Evolutionary conservation across 306 rosid species (phyloP).

Genomic region (Fagus sylvatica): DNA sequence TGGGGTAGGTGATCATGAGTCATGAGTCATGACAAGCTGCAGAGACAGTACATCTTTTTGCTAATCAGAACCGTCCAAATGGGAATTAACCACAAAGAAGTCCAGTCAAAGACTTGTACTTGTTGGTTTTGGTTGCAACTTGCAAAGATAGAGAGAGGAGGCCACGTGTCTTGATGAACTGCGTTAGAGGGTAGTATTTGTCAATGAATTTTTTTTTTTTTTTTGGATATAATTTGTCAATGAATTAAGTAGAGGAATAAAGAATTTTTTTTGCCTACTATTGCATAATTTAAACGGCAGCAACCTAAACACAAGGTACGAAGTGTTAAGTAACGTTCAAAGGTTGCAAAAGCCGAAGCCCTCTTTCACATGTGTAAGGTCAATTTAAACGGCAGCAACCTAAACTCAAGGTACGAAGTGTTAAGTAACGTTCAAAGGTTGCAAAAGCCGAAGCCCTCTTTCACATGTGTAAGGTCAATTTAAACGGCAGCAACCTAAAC

Average conservation of each 20-base stretch:
- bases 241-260: neutral
- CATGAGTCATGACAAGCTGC: neutral
- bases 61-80: slow-evolving; percentile 34
- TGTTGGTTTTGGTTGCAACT: slow-evolving; percentile 10
- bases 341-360: neutral
- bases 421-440: neutral
- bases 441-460: neutral
- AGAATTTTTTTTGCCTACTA: no score
- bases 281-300: neutral
- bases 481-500: no score
- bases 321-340: neutral
- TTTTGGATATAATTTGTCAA: no score
- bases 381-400: no score
- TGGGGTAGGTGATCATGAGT: slow-evolving; percentile 18
- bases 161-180: slow-evolving; percentile 28
- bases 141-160: neutral
- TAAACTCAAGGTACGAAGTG: no score
- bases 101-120: neutral
- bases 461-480: neutral
- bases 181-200: neutral
- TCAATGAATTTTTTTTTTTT: no score
- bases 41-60: neutral
- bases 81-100: slow-evolving; percentile 10
- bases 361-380: neutral
- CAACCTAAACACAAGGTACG: no score